Conservation (phyloP, 2,329 filamentous ascomycete genomes). For the Scedosporium aurantiacum region DNA sequence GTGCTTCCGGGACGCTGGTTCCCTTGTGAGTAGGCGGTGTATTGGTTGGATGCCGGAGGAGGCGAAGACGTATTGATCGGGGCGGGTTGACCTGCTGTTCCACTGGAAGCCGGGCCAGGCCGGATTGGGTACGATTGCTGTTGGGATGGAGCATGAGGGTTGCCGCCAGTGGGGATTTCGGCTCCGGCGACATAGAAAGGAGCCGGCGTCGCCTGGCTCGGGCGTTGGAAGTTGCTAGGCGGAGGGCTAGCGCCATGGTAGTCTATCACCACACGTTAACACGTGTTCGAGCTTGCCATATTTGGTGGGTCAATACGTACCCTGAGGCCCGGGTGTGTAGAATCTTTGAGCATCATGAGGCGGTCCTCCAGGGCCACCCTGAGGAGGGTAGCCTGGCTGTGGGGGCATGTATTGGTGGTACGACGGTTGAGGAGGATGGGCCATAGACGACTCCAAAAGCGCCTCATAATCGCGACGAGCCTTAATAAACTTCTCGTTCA, state of each 20-base stretch:
- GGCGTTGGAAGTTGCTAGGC: conserved; percentile 45
- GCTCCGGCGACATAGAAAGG: conserved; percentile 57
- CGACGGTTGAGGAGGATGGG: conserved; percentile 71
- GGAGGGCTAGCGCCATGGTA: conserved; percentile 26
- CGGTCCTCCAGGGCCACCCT: conserved; percentile 23
- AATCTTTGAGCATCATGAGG: conserved; percentile 53
- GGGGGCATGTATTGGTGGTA: conserved; percentile 58
- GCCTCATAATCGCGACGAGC: conserved; percentile 92
- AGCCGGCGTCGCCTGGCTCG: conserved; percentile 36
- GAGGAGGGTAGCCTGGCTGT: conserved; percentile 33
- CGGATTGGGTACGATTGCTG: conserved; percentile 41
- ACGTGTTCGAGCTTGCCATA: not conserved
- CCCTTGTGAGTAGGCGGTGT: conserved; percentile 35
- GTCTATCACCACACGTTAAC: not conserved
- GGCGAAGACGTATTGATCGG: conserved; percentile 41
- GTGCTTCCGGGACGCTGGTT: conserved; percentile 53
- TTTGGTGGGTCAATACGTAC: conserved; percentile 18
- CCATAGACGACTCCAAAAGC: conserved; percentile 92
- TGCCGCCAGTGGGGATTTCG: conserved; percentile 32
- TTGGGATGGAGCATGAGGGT: conserved; percentile 15
- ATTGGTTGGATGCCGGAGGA: conserved; percentile 32
- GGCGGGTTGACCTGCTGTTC: conserved; percentile 33
- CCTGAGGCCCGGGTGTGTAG: conserved; percentile 49
- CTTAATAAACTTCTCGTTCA: conserved; percentile 99
- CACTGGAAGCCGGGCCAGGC: conserved; percentile 19